Evolutionary conservation across 768 basidiomycete species (phyloP).

Genomic region (Pleurotus pulmonarius): DNA sequence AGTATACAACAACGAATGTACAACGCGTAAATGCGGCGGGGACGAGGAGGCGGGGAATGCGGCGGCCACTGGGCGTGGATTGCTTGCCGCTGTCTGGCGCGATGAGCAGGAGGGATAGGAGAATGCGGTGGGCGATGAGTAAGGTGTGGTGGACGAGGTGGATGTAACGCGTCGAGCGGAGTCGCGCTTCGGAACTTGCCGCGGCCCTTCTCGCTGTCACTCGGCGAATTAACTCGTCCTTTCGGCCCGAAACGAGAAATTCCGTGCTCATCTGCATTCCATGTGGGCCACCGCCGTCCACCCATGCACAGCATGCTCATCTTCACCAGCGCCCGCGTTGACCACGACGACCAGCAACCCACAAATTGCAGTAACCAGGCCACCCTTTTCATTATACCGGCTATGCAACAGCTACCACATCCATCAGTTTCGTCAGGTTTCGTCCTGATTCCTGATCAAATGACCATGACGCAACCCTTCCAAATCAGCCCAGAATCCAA

Average conservation of each 20-base stretch:
- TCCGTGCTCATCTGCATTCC: slow-evolving; percentile 9
- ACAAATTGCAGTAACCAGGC: neutral
- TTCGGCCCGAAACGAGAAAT: slow-evolving; percentile 4
- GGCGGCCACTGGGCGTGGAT: slow-evolving; percentile 23
- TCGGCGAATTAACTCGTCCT: slow-evolving; percentile 8
- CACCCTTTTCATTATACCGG: neutral
- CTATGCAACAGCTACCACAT: neutral
- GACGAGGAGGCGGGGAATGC: slow-evolving; percentile 25
- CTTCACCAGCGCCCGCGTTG: neutral
- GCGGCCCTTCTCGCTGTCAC: slow-evolving; percentile 8
- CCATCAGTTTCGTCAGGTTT: neutral
- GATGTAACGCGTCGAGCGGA: slow-evolving; percentile 13
- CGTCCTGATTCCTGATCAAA: slow-evolving; percentile 6
- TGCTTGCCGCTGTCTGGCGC: slow-evolving; percentile 23
- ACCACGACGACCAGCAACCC: neutral
- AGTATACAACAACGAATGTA: slow-evolving; percentile 11
- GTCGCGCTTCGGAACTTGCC: slow-evolving; percentile 8
- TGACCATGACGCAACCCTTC: slow-evolving; percentile 6
- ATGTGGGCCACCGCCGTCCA: neutral
- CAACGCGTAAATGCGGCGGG: slow-evolving; percentile 12
- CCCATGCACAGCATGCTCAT: neutral
- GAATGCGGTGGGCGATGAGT: slow-evolving; percentile 20
- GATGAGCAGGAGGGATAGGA: slow-evolving; percentile 25
- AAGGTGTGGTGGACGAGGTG: slow-evolving; percentile 26
- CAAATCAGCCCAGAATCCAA: neutral